Base-by-base conservation (phyloP, 352 stramenopile genomes). In the Aphanomyces cochlioides region DNA sequence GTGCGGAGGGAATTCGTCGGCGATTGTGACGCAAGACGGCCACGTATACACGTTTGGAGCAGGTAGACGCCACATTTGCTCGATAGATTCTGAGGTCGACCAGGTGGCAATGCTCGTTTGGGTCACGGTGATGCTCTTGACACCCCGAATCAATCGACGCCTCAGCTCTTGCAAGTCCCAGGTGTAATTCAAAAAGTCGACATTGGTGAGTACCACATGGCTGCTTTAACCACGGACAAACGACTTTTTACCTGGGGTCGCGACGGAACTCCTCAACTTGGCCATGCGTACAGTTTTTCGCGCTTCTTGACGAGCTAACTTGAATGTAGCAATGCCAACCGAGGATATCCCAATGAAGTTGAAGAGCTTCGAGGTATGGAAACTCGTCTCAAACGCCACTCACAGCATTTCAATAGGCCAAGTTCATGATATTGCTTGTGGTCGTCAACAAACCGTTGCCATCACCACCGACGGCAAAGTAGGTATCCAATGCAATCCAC, bases 121-220 rank as follows among this genome's bases (percentile, higher is more conserved):
- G 63, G 63, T 7, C 63, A 69, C 19, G 63, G 63, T 8, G 63
- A 69, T 28, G 63, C 54, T n/a, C 56, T 69, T 40, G 63, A 69
- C 34, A 69, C 63, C 3, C 63, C 63, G 15, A 69, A 69, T 37
- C 43, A 59, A 39, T 69, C 63, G 63, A 69, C 63, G 19, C 63
- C 63, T 15, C 63, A 69, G 34, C 63, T 60, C 6, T 47, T 69
- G 15, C 15, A 58, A 43, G 7, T 69, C 13, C 37, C 47, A 5
- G 40, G 34, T 0, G 12, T 37, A 5, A 41, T 69, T 34, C 17
- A 17, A 17, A 69, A 69, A 34, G 40, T 69, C 28, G 63, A 57
- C 8, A 69, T 69, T 60, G 63, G 63, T 0, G 63, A 69, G 63
- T 69, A 69, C 38, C 63, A 69, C 63, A 69, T 69, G 63, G 63